A percentile compares a stretch with the other conserved stretches of the same genome.
Evolutionary conservation across 345 rosid species (phyloP).

Genomic region (Pugionium dolabratum): DNA sequence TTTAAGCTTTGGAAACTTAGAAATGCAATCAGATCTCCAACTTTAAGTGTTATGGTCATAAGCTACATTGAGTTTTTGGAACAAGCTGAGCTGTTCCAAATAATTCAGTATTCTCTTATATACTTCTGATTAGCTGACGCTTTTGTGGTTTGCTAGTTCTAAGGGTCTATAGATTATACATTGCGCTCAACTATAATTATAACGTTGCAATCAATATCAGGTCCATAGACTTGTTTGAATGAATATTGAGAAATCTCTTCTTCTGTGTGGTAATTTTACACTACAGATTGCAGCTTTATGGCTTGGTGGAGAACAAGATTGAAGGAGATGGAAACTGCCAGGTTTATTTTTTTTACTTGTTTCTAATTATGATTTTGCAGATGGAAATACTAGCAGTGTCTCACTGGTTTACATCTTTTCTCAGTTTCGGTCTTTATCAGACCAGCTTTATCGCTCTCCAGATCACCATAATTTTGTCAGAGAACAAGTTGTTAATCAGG

Average conservation of each 20-base stretch:
- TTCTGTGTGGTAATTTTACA: conserved; percentile 12
- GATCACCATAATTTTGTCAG: conserved; percentile 76
- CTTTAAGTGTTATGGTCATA: background rate
- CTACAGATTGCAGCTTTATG: conserved; percentile 61
- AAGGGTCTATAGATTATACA: background rate
- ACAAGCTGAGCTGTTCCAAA: background rate
- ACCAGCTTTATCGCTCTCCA: conserved; percentile 81
- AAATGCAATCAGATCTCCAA: background rate
- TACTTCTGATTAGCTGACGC: background rate
- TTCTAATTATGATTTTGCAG: background rate
- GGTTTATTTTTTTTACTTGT: conserved; percentile 34
- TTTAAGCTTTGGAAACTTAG: background rate
- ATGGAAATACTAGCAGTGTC: conserved; percentile 5
- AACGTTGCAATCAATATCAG: background rate
- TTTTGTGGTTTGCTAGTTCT: background rate
- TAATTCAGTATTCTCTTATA: background rate
- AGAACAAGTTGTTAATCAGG: conserved; percentile 71
- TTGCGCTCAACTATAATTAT: background rate
- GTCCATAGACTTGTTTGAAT: background rate
- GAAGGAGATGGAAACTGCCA: conserved; percentile 76
- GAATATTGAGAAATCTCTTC: conserved; percentile 6
- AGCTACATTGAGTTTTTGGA: no score
- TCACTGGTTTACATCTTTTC: conserved; percentile 16
- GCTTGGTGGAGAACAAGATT: conserved; percentile 65
- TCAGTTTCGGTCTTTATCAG: conserved; percentile 87